phyloP scores from a whole-genome alignment of 2,329 filamentous ascomycete species.

The Fusarium compactum region DNA sequence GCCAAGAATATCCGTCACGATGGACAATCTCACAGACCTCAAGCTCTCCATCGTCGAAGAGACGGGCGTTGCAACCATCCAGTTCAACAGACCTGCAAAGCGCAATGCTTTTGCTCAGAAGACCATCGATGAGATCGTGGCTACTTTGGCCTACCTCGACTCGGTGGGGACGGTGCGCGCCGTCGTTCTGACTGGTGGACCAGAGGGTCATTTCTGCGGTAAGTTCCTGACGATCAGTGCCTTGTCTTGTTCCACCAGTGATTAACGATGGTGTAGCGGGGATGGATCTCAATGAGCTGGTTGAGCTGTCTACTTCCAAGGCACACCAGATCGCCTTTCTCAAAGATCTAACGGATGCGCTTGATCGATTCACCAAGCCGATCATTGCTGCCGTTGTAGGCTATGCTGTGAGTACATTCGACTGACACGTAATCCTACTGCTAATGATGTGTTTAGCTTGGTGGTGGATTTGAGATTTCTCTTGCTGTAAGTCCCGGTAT shows the following conservation, averaged over 20 bases:
- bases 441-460: slow-evolving; percentile 19
- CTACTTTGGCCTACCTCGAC: slow-evolving; percentile 25
- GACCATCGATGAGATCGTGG: slow-evolving; percentile 30
- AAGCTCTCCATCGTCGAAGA: slow-evolving; percentile 3
- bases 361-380: slow-evolving; percentile 29
- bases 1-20: background rate
- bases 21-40: slow-evolving; percentile 32
- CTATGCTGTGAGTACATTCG: slow-evolving; percentile 21
- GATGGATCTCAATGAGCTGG: slow-evolving; percentile 36
- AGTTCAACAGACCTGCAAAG: slow-evolving; percentile 37
- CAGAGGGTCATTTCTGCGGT: slow-evolving; percentile 36
- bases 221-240: slow-evolving; percentile 12
- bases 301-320: slow-evolving; percentile 27
- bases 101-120: slow-evolving; percentile 35
- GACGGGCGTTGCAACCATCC: slow-evolving; percentile 24
- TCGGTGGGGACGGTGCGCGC: slow-evolving; percentile 13
- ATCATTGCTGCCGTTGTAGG: slow-evolving; percentile 36
- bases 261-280: slow-evolving; percentile 21
- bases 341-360: slow-evolving; percentile 32
- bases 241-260: background rate
- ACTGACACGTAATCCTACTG: too few species aligned
- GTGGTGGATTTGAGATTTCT: slow-evolving; percentile 38
- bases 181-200: slow-evolving; percentile 30
- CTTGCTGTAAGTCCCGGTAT: slow-evolving; percentile 25
- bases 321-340: slow-evolving; percentile 30